These are phyloP conservation scores for Lentithecium fluviatile DNA, from an alignment of 495 filamentous ascomycete species.

Conservation along the genomic window DNA sequence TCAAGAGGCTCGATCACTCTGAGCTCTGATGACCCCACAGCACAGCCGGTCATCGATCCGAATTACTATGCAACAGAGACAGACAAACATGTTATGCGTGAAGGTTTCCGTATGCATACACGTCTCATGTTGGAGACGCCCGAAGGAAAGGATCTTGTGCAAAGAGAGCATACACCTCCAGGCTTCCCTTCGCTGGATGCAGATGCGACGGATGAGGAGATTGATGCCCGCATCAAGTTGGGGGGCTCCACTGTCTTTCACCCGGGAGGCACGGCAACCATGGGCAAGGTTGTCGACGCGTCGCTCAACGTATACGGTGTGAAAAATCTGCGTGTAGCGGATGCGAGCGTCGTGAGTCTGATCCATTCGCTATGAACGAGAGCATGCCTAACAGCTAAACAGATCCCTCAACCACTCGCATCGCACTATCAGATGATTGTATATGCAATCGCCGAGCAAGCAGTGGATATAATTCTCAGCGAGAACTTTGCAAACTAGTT, in stretches of 20 bases:
- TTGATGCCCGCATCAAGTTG: slow-evolving; percentile 24
- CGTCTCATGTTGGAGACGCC: slow-evolving; percentile 23
- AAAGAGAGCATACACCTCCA: slow-evolving; percentile 2
- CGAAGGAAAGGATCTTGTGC: slow-evolving; percentile 22
- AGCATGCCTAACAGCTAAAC: neutral
- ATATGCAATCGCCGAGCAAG: slow-evolving; percentile 31
- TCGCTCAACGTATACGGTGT: slow-evolving; percentile 40
- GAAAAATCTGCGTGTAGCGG: slow-evolving; percentile 37
- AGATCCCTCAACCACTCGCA: slow-evolving; percentile 28
- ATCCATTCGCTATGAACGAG: neutral
- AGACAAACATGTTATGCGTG: slow-evolving; percentile 20
- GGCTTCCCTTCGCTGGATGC: neutral
- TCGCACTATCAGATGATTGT: slow-evolving; percentile 28
- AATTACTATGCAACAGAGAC: slow-evolving; percentile 38
- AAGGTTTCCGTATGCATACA: slow-evolving; percentile 12
- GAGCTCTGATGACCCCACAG: slow-evolving; percentile 54
- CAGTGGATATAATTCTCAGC: slow-evolving; percentile 26
- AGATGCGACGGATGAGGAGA: slow-evolving; percentile 25
- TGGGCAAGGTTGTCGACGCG: slow-evolving; percentile 43
- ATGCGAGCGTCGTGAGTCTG: slow-evolving; percentile 39
- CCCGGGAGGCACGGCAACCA: slow-evolving; percentile 37
- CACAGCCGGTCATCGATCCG: slow-evolving; percentile 58
- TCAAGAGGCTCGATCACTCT: slow-evolving; percentile 55
- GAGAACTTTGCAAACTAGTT: neutral
- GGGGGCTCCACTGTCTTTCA: slow-evolving; percentile 29